Evolutionary conservation across 768 basidiomycete species (phyloP).

Genomic region (Termitomyces eurrhizus): DNA sequence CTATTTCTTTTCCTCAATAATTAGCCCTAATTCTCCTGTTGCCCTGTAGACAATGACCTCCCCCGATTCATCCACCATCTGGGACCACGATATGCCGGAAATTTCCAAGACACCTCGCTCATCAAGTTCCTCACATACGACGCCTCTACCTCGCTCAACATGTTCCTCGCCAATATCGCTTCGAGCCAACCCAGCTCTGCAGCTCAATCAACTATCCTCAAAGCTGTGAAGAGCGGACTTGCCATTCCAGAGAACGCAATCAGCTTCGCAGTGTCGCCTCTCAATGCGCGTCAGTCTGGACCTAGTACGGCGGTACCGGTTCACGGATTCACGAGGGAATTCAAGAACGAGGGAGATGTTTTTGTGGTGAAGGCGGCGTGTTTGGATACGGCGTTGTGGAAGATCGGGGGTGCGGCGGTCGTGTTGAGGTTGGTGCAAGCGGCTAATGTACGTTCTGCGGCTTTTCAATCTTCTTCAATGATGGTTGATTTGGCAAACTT

Average conservation of each 20-base stretch:
- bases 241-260: slow-evolving; percentile 35
- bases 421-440: slow-evolving; percentile 71
- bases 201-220: slow-evolving; percentile 35
- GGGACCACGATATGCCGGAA: slow-evolving; percentile 72
- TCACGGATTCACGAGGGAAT: slow-evolving; percentile 19
- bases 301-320: slow-evolving; percentile 10
- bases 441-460: slow-evolving; percentile 49
- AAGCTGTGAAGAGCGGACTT: slow-evolving; percentile 47
- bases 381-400: slow-evolving; percentile 76
- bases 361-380: slow-evolving; percentile 56
- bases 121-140: slow-evolving; percentile 82
- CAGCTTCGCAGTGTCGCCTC: slow-evolving; percentile 38
- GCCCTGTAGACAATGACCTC: slow-evolving; percentile 56
- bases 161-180: slow-evolving; percentile 55
- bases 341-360: slow-evolving; percentile 48
- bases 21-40: neutral
- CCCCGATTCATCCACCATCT: slow-evolving; percentile 77
- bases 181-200: slow-evolving; percentile 28
- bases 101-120: slow-evolving; percentile 69
- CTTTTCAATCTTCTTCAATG: neutral
- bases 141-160: slow-evolving; percentile 78
- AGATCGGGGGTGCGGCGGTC: slow-evolving; percentile 78
- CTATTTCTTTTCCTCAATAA: neutral
- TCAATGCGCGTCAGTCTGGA: slow-evolving; percentile 21
- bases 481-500: neutral